phyloP scores from a whole-genome alignment of 192 early-diverging fungal species.

The Diversispora epigaea region DNA sequence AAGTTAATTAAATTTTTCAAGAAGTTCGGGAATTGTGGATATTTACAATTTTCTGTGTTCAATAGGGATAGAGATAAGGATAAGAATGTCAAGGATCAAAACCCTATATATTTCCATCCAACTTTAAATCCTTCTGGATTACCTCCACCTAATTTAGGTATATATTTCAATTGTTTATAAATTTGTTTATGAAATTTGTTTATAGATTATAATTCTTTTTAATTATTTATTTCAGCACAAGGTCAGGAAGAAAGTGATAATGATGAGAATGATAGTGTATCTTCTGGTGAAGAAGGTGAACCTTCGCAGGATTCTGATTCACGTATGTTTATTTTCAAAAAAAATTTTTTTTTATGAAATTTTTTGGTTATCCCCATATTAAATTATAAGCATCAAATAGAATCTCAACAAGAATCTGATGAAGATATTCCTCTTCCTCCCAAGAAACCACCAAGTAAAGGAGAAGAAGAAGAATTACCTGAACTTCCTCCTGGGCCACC shows the following conservation, averaged over 20 bases:
- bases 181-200: not conserved
- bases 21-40: too few relatives aligned
- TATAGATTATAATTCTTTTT: not conserved
- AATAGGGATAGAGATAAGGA: slow-evolving; percentile 9
- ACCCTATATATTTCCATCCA: slow-evolving; percentile 25
- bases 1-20: too few relatives aligned
- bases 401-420: slow-evolving; percentile 22
- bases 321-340: not conserved
- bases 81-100: not conserved
- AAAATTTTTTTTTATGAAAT: not conserved
- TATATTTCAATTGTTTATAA: not conserved
- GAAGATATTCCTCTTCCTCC: slow-evolving; percentile 31
- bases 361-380: not conserved
- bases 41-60: too few relatives aligned
- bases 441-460: slow-evolving; percentile 10
- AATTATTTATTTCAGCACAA: not conserved
- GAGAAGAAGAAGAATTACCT: slow-evolving; percentile 25
- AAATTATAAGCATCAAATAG: not conserved
- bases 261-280: slow-evolving; percentile 4
- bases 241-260: not conserved
- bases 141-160: not conserved
- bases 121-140: slow-evolving; percentile 31
- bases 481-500: slow-evolving; percentile 30
- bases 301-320: not conserved
- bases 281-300: slow-evolving; percentile 11